Base-by-base conservation (phyloP, 495 filamentous ascomycete genomes). In the Annulohypoxylon nitens region DNA sequence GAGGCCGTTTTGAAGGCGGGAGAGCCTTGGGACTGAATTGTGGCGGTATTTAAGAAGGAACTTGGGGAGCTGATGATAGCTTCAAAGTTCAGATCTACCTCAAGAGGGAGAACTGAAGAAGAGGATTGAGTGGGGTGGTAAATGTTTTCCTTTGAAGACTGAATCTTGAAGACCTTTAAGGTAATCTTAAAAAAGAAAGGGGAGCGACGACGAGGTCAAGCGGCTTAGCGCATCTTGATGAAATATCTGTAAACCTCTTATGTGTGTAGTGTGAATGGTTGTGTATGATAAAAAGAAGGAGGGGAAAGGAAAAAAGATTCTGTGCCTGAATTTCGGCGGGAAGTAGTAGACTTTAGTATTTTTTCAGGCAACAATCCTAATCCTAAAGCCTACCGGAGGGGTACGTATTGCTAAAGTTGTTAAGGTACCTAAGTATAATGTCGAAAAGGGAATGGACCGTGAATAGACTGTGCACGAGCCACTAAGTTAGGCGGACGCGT, bases 1-100 rank as follows among this genome's bases (percentile, higher is more conserved):
- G 83, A 82, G 86, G 86, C 85, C 86, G 87, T 88, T 80, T 84
- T 88, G 87, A 87, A 87, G 85, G 86, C 82, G 82, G 78, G 70
- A 73, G 82, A 85, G 84, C 86, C 86, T 85, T 77, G 81, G 64
- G 76, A 76, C 76, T 78, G 77, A 85, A 88, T 87, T 78, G 78
- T 84, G 80, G 83, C 80, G 82, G 84, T 82, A 76, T 67, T 75
- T 65, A 78, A 73, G 65, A 78, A 73, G 68, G 82, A 86, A 84
- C 83, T 80, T 69, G 71, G 82, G 82, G 82, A 80, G 83, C 83
- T 83, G 73, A 60, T 70, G 79, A 82, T 80, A 83, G 84, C 82
- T 74, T 81, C 79, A 81, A 78, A 84, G 83, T 86, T 88, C 85
- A 88, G 84, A 75, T 85, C 84, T 79, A 84, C 86, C 86, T 81